Base-by-base conservation (phyloP, 2,329 filamentous ascomycete species). In the Madurella fahalii region DNA sequence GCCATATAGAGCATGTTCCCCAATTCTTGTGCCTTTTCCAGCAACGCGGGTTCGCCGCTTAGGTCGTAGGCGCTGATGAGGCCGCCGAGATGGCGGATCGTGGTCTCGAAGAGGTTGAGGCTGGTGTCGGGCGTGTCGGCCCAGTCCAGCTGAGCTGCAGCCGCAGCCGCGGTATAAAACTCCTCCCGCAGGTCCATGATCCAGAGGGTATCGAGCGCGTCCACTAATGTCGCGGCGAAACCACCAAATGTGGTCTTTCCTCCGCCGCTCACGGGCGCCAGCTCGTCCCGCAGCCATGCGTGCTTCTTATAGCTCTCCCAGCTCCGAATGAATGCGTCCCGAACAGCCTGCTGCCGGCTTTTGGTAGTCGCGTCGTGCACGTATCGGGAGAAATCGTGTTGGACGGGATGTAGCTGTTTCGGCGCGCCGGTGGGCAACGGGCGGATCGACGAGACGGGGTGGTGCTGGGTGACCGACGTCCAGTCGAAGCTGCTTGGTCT, bases 181-280 rank as follows among this genome's bases (percentile, higher is more conserved):
- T 86, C 83, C 1, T 77, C 70, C 32, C 74, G 68, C 41, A 85
- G 67, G 7, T 69, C 81, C 81, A 85, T 83, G 44, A 86, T 84
- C 73, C 77, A 80, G 2, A 86, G 74, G 0, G 82, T 83, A 57
- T 85, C 82, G 48, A 86, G 72, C 0, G 76, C 70, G 63, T 86
- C 83, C 20, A 86, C 76, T 47, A 85, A 66, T 0, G 82, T 84
- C 2, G 81, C 82, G 0, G 74, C 81, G 75, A 80, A 83, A 20
- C 77, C 76, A 9, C 78, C 77, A 61, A 81, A 81, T 0, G 69
- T 68, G 52, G 78, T 74, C 54, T 73, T 77, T 16, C 64, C 71
- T n/a, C 64, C 63, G 40, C 77, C 78, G 16, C 71, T 72, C 2
- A 82, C 68, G 11, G 79, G 79, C 25, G 67, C 64, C 9, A 82